Percentiles rank a stretch among this genome's conserved stretches.
These are phyloP conservation scores for Cystobasidium onofrii DNA, from an alignment of 768 basidiomycete genomes.

Conservation along the genomic window DNA sequence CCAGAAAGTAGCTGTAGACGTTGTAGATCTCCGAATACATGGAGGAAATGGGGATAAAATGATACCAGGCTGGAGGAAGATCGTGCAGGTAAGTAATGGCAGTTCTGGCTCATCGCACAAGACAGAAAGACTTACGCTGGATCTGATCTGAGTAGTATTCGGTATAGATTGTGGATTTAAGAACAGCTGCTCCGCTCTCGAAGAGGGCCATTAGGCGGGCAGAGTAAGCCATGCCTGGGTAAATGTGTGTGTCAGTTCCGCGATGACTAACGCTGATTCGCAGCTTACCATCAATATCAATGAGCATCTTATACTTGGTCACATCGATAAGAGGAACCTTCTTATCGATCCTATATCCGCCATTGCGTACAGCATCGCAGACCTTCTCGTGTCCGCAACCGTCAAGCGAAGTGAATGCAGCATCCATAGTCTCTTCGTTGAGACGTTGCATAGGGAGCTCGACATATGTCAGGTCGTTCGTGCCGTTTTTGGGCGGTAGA, in stretches of 20 bases:
- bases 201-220: conserved; percentile 29
- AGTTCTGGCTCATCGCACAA: not conserved
- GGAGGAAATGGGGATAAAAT: conserved; percentile 26
- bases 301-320: conserved; percentile 31
- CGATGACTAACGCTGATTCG: not conserved
- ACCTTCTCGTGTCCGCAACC: conserved; percentile 30
- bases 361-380: conserved; percentile 16
- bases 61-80: conserved; percentile 18
- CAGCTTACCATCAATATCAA: conserved; percentile 28
- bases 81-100: not conserved
- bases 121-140: not conserved
- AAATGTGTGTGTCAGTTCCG: too few relatives aligned
- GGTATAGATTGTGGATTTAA: conserved; percentile 30
- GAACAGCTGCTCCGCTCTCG: conserved; percentile 23
- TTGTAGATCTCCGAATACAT: conserved; percentile 31
- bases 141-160: conserved; percentile 31
- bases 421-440: conserved; percentile 26
- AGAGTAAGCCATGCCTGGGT: conserved; percentile 30
- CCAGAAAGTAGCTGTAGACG: conserved; percentile 33
- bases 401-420: conserved; percentile 28
- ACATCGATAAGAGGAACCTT: conserved; percentile 29
- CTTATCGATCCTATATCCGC: conserved; percentile 4
- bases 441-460: not conserved
- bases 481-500: not conserved
- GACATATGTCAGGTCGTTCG: not conserved